Percentiles rank a stretch among this genome's conserved stretches.
Evolutionary conservation across 2,329 filamentous ascomycete genomes (phyloP).

Genomic region (Beauveria brongniartii): DNA sequence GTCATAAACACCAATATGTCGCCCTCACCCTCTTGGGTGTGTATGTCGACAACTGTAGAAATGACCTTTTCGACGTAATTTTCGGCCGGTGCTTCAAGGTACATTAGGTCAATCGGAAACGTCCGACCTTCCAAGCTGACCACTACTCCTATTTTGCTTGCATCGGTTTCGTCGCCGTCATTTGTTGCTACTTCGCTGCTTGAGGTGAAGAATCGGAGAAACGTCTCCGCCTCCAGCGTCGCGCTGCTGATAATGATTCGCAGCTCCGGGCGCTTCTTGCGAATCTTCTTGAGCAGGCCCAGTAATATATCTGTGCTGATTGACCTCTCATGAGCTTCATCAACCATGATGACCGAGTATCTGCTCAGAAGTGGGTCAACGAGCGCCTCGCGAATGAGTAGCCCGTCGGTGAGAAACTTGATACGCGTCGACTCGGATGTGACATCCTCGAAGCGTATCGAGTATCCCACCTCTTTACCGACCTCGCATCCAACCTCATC

Average conservation of each 20-base stretch:
- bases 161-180: slow-evolving; percentile 21
- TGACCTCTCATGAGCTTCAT: slow-evolving; percentile 92
- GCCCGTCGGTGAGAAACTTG: slow-evolving; percentile 91
- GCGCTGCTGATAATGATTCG: slow-evolving; percentile 89
- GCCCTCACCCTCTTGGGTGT: slow-evolving; percentile 69
- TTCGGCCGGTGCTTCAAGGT: slow-evolving; percentile 67
- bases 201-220: slow-evolving; percentile 65
- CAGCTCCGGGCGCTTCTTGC: slow-evolving; percentile 69
- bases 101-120: slow-evolving; percentile 82
- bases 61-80: slow-evolving; percentile 82
- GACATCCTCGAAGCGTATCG: slow-evolving; percentile 85
- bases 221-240: slow-evolving; percentile 82
- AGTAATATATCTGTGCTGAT: slow-evolving; percentile 87
- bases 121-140: slow-evolving; percentile 81
- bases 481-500: slow-evolving; percentile 81
- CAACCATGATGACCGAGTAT: slow-evolving; percentile 95
- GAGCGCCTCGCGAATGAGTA: slow-evolving; percentile 84
- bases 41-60: slow-evolving; percentile 79
- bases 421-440: slow-evolving; percentile 79
- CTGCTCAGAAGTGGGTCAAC: slow-evolving; percentile 84
- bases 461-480: slow-evolving; percentile 88
- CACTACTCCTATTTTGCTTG: slow-evolving; percentile 39
- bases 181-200: slow-evolving; percentile 27
- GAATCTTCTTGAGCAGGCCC: slow-evolving; percentile 89
- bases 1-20: slow-evolving; percentile 90